Percentiles rank a stretch among this genome's conserved stretches.
Evolutionary conservation across 176 grass and related monocot species (phyloP).

Genomic region (Hordeum marinum): DNA sequence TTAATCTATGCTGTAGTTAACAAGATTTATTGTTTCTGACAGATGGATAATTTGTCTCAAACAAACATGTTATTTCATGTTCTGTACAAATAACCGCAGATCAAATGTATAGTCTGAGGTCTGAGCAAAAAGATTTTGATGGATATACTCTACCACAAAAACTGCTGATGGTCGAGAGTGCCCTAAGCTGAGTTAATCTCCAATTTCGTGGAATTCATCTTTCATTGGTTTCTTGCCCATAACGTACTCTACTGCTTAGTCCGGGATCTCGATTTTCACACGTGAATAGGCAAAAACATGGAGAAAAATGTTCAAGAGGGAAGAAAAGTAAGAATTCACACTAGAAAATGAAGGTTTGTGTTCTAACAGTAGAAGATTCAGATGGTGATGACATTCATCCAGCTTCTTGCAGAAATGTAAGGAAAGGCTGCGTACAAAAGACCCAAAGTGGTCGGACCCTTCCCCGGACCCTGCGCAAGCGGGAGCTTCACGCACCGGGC

Average conservation of each 20-base stretch:
- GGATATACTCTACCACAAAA: neutral
- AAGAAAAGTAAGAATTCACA: neutral
- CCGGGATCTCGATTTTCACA: neutral
- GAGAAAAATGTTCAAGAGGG: neutral
- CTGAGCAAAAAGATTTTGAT: neutral
- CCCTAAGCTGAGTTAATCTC: neutral
- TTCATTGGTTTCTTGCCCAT: neutral
- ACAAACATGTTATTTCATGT: neutral
- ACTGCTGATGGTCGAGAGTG: neutral
- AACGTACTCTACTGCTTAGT: neutral
- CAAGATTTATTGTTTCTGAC: neutral
- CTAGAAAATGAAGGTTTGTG: neutral
- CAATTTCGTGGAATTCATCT: neutral
- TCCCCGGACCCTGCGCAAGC: too few species aligned
- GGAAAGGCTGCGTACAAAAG: too few species aligned
- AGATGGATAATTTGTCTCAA: neutral
- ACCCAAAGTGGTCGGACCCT: too few species aligned
- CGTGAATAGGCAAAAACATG: neutral
- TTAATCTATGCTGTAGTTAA: neutral
- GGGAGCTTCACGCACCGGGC: too few species aligned
- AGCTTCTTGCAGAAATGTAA: too few species aligned
- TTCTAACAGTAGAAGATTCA: neutral
- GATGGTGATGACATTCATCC: neutral
- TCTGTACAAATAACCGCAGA: neutral
- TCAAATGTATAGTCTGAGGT: neutral